These are phyloP conservation scores for Margaritispora aquatica DNA, from an alignment of 495 filamentous ascomycete genomes.

Conservation along the genomic window DNA sequence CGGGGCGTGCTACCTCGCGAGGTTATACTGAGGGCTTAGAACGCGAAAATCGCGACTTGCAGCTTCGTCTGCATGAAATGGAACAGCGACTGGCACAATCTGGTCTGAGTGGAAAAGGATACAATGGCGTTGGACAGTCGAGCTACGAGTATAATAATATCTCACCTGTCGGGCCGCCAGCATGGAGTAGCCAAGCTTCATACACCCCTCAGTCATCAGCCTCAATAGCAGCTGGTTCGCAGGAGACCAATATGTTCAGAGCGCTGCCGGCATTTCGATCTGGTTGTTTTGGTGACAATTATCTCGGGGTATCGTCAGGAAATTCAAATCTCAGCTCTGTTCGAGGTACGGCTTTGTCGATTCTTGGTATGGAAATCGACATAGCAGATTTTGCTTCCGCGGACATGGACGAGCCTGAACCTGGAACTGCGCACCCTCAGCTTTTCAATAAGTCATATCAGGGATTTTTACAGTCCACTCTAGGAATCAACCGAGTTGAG, in stretches of 20 bases:
- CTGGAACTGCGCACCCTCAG: constrained; percentile 32
- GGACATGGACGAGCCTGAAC: constrained; percentile 54
- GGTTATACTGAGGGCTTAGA: constrained; percentile 66
- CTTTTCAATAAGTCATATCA: constrained; percentile 64
- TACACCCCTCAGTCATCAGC: neutral
- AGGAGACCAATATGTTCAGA: constrained; percentile 37
- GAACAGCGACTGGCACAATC: constrained; percentile 35
- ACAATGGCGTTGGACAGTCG: constrained; percentile 6
- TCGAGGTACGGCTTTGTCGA: constrained; percentile 63
- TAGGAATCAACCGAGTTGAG: constrained; percentile 48
- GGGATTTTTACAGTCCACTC: constrained; percentile 54
- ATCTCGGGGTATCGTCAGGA: constrained; percentile 64
- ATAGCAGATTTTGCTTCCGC: constrained; percentile 61
- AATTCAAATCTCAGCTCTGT: constrained; percentile 62
- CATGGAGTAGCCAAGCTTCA: neutral
- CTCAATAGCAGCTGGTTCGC: constrained; percentile 16
- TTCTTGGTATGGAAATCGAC: constrained; percentile 73
- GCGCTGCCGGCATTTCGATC: constrained; percentile 43
- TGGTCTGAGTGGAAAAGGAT: constrained; percentile 27
- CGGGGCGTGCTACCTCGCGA: constrained; percentile 70
- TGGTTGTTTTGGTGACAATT: constrained; percentile 56
- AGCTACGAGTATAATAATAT: constrained; percentile 14
- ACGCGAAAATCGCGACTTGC: constrained; percentile 47
- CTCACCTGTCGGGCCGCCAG: neutral
- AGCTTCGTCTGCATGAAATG: constrained; percentile 41